Evolutionary conservation across 192 early-diverging fungal genomes (phyloP), one percentile per base, ranked within the genome.

Genomic region (Geosiphon pyriformis): DNA sequence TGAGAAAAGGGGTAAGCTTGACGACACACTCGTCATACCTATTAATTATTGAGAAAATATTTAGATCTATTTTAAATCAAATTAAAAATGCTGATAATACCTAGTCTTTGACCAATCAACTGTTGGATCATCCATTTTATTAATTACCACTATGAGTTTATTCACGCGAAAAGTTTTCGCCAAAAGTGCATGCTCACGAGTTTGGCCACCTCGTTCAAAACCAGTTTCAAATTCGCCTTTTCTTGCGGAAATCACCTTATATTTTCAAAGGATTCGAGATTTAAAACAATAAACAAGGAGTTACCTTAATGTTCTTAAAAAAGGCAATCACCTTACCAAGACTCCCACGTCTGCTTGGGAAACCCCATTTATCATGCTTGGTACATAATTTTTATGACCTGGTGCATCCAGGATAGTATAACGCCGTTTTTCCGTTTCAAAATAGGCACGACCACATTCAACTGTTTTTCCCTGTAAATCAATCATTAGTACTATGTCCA

Each of bases 121-220:
- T 7, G 97, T 99, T 17, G 89, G 83, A 69, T 99, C 97, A 71
- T 99, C 97, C 97, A 99, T 99, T 86, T 99, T 99, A 86, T 99
- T 99, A 76, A 99, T 87, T 33, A 89, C 97, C 58, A 96, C 82
- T 56, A 99, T 82, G 59, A 99, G 70, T 49, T 88, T 85, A 79
- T 92, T 94, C 65, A 99, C 91, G 54, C 97, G 95, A n/a, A 90
- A 86, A 22, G 94, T 96, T 85, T 96, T 98, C 63, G 90, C 94
- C 73, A 99, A 73, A 77, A 95, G 80, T 25, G 95, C 93, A 76
- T 99, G 97, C 80, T 99, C 97, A 70, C 93, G 91, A 4, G 95
- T 99, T 79, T 99, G 97, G 34, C 97, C 97, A 57, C 94, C 97
- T 69, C 91, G 87, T 70, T 99, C 97, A 67, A 98, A 99, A n/a